Evolutionary conservation across 768 basidiomycete species (phyloP), one percentile per base, ranked within the genome.

Genomic region (Trametes gibbosa): DNA sequence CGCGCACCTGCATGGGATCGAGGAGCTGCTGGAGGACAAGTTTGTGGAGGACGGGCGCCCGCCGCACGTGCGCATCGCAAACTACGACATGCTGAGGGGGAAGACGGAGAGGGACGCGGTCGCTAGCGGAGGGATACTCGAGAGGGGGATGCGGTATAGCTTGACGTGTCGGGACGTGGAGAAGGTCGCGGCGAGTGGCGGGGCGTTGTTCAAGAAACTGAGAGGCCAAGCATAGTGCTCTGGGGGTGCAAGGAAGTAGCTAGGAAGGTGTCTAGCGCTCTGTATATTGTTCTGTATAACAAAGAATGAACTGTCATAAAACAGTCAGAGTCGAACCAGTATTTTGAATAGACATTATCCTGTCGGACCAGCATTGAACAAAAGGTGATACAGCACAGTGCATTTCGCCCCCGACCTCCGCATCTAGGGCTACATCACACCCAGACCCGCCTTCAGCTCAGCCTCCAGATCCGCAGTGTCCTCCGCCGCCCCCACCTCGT

Each of bases 161-260:
- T 71, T 96, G 68, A 96, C 95, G 1, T 96, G 90, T 69, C 80
- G 94, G 52, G 89, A 90, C 67, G 89, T 95, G 2, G 81, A 79
- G 55, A 88, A 82, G 66, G 86, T 92, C 48, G 72, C 70, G 23
- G 47, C 52, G 2, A 48, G 40, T 10, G 61, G 61, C 14, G 56
- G 61, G 13, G 61, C 61, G 34, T 27, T 62, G 47, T 58, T 62
- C 51, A 56, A 52, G 53, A 58, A 53, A 32, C 46, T 56, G 9
- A 41, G 47, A 6, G 62, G 57, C 0, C 42, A n/a, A 16, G 27
- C 23, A 13, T 54, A 21, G 21, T 14, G 24, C 35, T 25, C 23
- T 10, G 37, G 37, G 13, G 6, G 37, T 39, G 4, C 13, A 3
- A 39, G 4, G 34, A 14, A 35, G 6, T 35, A 35, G 34, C 34